phyloP scores from a whole-genome alignment of 2,329 filamentous ascomycete genomes.

The Coniochaeta pulveracea region DNA sequence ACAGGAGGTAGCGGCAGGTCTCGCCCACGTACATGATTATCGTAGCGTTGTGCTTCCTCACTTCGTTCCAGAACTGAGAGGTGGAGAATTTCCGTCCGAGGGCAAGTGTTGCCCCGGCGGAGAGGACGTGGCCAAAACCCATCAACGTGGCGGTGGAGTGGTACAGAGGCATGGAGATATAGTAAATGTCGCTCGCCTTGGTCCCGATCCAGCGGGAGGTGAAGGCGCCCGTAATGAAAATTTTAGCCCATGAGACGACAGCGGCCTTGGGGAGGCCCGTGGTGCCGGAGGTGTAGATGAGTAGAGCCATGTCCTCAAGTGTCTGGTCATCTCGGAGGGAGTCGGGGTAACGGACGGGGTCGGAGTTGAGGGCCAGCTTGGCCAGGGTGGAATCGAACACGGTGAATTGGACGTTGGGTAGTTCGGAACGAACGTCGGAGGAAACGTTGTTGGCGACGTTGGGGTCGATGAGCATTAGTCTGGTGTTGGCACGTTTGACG shows the following conservation, averaged over 20 bases:
- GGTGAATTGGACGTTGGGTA: slow-evolving; percentile 44
- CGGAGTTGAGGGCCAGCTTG: slow-evolving; percentile 36
- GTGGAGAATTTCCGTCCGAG: slow-evolving; percentile 72
- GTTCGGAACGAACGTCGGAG: slow-evolving; percentile 41
- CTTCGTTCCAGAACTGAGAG: slow-evolving; percentile 65
- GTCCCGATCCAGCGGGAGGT: slow-evolving; percentile 44
- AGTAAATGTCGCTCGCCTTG: slow-evolving; percentile 56
- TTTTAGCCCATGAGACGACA: slow-evolving; percentile 63
- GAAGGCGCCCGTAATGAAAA: slow-evolving; percentile 40
- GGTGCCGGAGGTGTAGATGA: slow-evolving; percentile 81
- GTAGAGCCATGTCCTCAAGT: slow-evolving; percentile 48
- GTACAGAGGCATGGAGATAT: slow-evolving; percentile 82
- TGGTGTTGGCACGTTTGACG: slow-evolving; percentile 54
- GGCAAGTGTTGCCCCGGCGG: slow-evolving; percentile 53
- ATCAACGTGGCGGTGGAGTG: slow-evolving; percentile 69
- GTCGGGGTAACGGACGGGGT: slow-evolving; percentile 47
- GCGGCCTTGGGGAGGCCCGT: slow-evolving; percentile 76
- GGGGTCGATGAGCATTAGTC: slow-evolving; percentile 59
- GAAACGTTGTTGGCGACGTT: slow-evolving; percentile 42
- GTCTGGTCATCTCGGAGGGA: slow-evolving; percentile 37
- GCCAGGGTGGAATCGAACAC: slow-evolving; percentile 49
- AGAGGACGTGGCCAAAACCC: slow-evolving; percentile 51
- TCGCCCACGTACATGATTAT: slow-evolving; percentile 83
- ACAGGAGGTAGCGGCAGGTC: slow-evolving; percentile 71
- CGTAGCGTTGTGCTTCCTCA: slow-evolving; percentile 58